Base-by-base conservation (phyloP, 148 eudicot genomes). In the Chenopodium quinoa region DNA sequence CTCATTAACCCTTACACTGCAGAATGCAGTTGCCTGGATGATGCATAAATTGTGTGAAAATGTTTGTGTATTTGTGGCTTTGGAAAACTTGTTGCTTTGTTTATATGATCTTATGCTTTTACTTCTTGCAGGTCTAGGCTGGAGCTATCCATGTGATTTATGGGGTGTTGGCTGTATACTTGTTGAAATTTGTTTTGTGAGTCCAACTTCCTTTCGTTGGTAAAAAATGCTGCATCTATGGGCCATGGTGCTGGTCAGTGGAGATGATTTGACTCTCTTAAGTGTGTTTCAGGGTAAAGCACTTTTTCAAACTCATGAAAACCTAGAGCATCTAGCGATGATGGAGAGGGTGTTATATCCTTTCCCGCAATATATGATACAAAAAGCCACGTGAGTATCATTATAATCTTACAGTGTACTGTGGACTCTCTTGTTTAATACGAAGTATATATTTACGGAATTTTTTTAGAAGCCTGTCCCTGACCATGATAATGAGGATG, bases 101-200 rank as follows among this genome's bases (percentile, higher is more conserved):
- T 54, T 29, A 29, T 48, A 9, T 69, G 48, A 25, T 37, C 27
- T 74, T 78, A 81, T 78, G 71, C 47, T 71, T 77, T 77, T 40
- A 65, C 31, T 52, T 79, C 71, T 46, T 87, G 56, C 92, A 94
- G 98, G 98, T 75, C 83, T 92, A 71, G 98, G 93, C 67, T 94
- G 98, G 98, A 89, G 87, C 78, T 91, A 85, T 77, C 94, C 98
- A 56, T 94, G 98, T 86, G 98, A 94, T 85, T 82, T 94, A 44
- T 94, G 98, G 98, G 89, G 98, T 78, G 78, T 91, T 75, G 98
- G 98, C 20, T 94, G 98, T 85, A 91, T 94, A 79, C 93, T 94
- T 13, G 88, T 91, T 44, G 98, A 94, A 82, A 92, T 92, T 32
- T 94, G 95, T 90, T 86, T 90, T 80, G 98, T 94, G 70, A 66